Evolutionary conservation across 495 filamentous ascomycete genomes (phyloP), one percentile per base, ranked within the genome.

Genomic region (Tuber melanosporum): DNA sequence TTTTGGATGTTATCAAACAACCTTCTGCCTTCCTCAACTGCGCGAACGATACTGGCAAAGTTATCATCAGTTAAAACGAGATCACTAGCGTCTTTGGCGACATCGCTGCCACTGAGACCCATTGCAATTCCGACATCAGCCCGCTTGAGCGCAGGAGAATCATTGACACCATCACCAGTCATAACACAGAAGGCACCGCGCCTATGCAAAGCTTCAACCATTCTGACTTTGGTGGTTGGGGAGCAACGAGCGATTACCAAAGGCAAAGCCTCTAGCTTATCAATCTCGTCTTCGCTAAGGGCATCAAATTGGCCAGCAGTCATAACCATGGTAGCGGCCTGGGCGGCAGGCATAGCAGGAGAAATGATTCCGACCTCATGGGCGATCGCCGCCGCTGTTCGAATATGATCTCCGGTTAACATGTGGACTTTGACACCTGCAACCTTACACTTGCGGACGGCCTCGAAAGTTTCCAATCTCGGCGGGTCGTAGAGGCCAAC

Each of bases 121-220:
- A 95, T 94, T 10, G 93, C 92, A 82, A 97, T 94, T 79, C 93
- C 93, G 49, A 95, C 89, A 84, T 97, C 93, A 26, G 93, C 92
- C 44, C 89, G 88, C 83, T 93, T 93, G 39, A 97, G 85, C 1
- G 92, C 92, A 2, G 93, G 92, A 6, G 92, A 91, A 84, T 95
- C 93, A 82, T 97, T 97, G 74, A 95, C 93, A 76, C 93, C 93
- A 76, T 95, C 93, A 82, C 93, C 93, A n/a, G 93, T 94, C 88
- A 96, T 93, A 45, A 91, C 92, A n/a, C 89, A 91, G 78, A 92
- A 91, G 42, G 85, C 81, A 46, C 88, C 88, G 71, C 91, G 85
- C 69, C 91, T 88, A 76, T 92, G 91, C 74, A 94, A 83, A 7
- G 91, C 91, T 72, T 93, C 90, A 45, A 95, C 91, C 89, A 94